Evolutionary conservation across 257 asterid species (phyloP), one percentile per base, ranked within the genome.

Genomic region (Nicotiana sylvestris): DNA sequence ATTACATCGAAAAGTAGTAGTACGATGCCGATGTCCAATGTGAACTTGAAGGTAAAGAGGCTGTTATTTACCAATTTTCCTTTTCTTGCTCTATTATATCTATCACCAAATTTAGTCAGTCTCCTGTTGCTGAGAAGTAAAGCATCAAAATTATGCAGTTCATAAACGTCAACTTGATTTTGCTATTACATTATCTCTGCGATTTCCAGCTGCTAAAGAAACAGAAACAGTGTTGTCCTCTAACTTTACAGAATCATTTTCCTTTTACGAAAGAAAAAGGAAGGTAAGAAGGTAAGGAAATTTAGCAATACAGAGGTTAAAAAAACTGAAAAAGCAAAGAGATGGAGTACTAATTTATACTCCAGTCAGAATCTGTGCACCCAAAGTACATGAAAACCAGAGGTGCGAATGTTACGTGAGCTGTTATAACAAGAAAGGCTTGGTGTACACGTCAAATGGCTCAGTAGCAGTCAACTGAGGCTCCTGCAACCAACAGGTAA

Each of bases 391-490:
- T 21, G 60, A 72, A 46, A 70, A 11, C 12, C 16, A 4, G 78
- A 70, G 5, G 60, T 72, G 16, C 16, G 27, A 51, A 27, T 16
- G 25, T 27, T 76, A 16, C 8, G 51, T 15, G 7, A 51, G 66
- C 7, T 27, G 79, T 88, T 86, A 94, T 18, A 94, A 87, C 35
- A 94, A 90, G 82, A 94, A 94, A 18, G 95, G 95, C 85, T 90
- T 95, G 18, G 91, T 84, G 69, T 95, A 92, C 81, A 92, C 90
- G 82, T 95, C 98, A 70, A 95, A 95, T 60, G 91, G 88, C 60
- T 92, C 96, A 70, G 88, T 89, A 9, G 97, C 89, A 78, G 91
- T 91, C 32, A 95, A 89, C 67, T 95, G 97, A 53, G 98, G 95
- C 83, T 87, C 97, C 97, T 91, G 97, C 89, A 84, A 49, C 46